Percentiles rank a stretch among this genome's conserved stretches.
These are phyloP conservation scores for Fraxinus ornus DNA, from an alignment of 305 asterid species.

Conservation along the genomic window DNA sequence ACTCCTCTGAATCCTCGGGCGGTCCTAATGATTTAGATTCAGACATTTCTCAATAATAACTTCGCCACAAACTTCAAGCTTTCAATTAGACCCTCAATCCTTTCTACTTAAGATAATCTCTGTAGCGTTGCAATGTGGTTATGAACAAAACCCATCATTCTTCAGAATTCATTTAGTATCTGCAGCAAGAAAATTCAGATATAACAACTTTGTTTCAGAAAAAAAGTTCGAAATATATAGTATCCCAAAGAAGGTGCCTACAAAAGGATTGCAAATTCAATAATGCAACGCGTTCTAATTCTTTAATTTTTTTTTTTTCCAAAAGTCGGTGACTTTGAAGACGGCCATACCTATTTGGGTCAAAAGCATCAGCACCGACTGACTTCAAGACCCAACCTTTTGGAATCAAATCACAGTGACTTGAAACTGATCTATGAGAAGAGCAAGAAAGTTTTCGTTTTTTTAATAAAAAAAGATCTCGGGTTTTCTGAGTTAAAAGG, in stretches of 20 bases:
- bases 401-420: neutral
- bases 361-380: slow-evolving; percentile 8
- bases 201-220: slow-evolving; percentile 21
- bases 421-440: slow-evolving; percentile 10
- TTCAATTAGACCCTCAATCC: slow-evolving; percentile 16
- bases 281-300: slow-evolving; percentile 17
- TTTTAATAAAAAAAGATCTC: neutral
- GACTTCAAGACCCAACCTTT: neutral
- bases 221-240: slow-evolving; percentile 4
- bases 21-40: slow-evolving; percentile 36
- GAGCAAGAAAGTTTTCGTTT: neutral
- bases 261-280: slow-evolving; percentile 25
- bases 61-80: slow-evolving; percentile 22
- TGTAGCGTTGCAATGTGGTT: neutral
- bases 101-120: slow-evolving; percentile 3
- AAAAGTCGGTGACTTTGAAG: slow-evolving; percentile 23
- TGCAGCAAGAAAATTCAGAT: slow-evolving; percentile 3
- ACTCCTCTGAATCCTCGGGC: slow-evolving; percentile 48
- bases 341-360: neutral
- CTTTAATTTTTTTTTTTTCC: slow-evolving; percentile 11
- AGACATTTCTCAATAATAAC: slow-evolving; percentile 33
- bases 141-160: slow-evolving; percentile 9
- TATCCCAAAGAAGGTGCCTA: slow-evolving; percentile 16
- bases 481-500: neutral
- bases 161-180: neutral